A percentile compares a stretch with the other conserved stretches of the same genome.
phyloP scores from a whole-genome alignment of 495 filamentous ascomycete species.

The Collariella sp. region DNA sequence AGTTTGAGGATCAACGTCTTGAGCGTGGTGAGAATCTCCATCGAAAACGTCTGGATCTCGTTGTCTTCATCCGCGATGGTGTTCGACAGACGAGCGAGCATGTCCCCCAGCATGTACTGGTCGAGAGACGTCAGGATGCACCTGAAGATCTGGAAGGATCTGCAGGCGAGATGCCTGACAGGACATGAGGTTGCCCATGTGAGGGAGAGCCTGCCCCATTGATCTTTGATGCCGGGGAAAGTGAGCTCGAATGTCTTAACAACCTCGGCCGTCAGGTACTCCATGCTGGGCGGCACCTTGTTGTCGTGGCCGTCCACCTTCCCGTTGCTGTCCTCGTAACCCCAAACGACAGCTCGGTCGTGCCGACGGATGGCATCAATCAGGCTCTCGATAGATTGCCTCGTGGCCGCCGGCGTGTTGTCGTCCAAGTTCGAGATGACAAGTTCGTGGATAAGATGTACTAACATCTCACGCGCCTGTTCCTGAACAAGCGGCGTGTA shows the following conservation, averaged over 20 bases:
- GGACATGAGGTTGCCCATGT: constrained; percentile 96
- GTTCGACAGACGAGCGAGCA: constrained; percentile 88
- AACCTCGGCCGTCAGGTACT: constrained; percentile 66
- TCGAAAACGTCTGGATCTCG: constrained; percentile 90
- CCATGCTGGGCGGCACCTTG: constrained; percentile 83
- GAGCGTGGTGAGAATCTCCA: constrained; percentile 93
- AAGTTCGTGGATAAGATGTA: constrained; percentile 94
- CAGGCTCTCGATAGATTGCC: constrained; percentile 71
- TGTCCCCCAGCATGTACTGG: constrained; percentile 87
- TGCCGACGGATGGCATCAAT: constrained; percentile 85
- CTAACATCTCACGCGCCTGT: constrained; percentile 93
- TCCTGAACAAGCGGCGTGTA: constrained; percentile 94
- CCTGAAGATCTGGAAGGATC: constrained; percentile 95
- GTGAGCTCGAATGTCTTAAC: constrained; percentile 76
- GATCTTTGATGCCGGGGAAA: constrained; percentile 78
- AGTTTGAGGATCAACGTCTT: constrained; percentile 81
- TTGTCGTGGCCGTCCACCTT: constrained; percentile 63
- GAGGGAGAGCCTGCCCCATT: constrained; percentile 82
- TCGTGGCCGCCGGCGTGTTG: constrained; percentile 52
- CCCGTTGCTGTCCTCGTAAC: constrained; percentile 83
- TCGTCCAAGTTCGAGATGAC: constrained; percentile 87
- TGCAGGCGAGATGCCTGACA: constrained; percentile 89
- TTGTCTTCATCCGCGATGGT: constrained; percentile 88
- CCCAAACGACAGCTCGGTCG: constrained; percentile 79
- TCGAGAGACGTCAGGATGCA: constrained; percentile 86